Evolutionary conservation across 2,329 filamentous ascomycete species (phyloP).

Genomic region (Hymenoscyphus infarciens): DNA sequence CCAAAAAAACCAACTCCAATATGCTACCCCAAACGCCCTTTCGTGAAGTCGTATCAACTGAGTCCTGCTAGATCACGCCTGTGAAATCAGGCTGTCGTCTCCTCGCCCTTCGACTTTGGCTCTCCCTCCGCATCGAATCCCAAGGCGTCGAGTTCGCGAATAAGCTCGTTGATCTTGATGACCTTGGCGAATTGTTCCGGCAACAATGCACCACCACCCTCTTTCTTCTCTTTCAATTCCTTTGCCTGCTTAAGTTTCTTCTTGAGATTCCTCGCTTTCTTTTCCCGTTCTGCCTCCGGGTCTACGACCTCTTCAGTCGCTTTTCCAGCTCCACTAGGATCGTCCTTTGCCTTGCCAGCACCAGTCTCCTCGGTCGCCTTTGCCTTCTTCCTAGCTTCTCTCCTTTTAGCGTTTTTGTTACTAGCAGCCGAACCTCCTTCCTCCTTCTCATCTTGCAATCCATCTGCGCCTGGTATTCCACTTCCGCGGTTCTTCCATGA

Average conservation of each 20-base stretch:
- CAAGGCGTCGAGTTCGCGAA: constrained; percentile 79
- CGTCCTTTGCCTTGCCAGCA: constrained; percentile 42
- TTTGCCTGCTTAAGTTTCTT: constrained; percentile 95
- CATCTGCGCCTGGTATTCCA: constrained; percentile 72
- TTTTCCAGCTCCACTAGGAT: constrained; percentile 16
- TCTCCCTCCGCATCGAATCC: constrained; percentile 81
- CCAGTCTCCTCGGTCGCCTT: constrained; percentile 39
- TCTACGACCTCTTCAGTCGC: constrained; percentile 48
- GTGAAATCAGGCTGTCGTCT: constrained; percentile 14
- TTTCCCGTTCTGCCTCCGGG: constrained; percentile 76
- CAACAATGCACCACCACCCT: constrained; percentile 75
- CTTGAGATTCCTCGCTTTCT: constrained; percentile 84
- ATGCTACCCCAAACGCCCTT: constrained; percentile 2
- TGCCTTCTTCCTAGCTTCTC: constrained; percentile 62
- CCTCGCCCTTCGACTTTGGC: constrained; percentile 40
- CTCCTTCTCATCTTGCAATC: constrained; percentile 43
- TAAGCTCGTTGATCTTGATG: constrained; percentile 91
- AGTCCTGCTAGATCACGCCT: neutral
- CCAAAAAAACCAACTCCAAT: neutral
- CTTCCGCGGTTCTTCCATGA: constrained; percentile 73
- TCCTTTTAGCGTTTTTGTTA: constrained; percentile 84
- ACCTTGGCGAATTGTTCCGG: constrained; percentile 97
- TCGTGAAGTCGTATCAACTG: neutral
- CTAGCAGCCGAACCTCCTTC: constrained; percentile 49
- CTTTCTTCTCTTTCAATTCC: constrained; percentile 87